Evolutionary conservation across 2,329 filamentous ascomycete genomes (phyloP).

Genomic region (Dothiorella sarmentorum): DNA sequence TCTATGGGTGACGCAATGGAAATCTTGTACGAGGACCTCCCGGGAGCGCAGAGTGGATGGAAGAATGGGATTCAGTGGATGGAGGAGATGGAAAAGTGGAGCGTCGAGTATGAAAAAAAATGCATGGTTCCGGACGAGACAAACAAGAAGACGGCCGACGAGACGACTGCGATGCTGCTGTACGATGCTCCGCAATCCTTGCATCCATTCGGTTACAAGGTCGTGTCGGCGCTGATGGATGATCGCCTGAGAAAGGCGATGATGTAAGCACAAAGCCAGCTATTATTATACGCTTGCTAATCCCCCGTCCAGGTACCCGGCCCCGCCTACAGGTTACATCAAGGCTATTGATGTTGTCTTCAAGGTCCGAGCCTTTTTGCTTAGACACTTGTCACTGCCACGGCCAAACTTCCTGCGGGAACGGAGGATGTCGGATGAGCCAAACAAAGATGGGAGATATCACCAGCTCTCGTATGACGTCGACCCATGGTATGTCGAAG

Average conservation of each 20-base stretch:
- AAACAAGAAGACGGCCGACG: conserved; percentile 48
- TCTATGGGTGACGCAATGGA: conserved; percentile 66
- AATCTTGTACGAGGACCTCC: conserved; percentile 52
- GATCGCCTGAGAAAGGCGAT: conserved; percentile 63
- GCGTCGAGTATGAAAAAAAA: conserved; percentile 55
- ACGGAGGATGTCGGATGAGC: conserved; percentile 31
- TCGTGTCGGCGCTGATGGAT: conserved; percentile 60
- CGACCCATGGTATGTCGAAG: conserved; percentile 58
- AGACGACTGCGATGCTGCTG: conserved; percentile 60
- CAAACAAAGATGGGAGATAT: conserved; percentile 51
- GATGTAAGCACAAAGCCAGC: conserved; percentile 31
- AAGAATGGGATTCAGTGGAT: conserved; percentile 52
- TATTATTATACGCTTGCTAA: background rate
- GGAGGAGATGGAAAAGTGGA: conserved; percentile 51
- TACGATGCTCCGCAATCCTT: conserved; percentile 50
- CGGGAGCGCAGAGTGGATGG: conserved; percentile 40
- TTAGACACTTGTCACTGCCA: conserved; percentile 60
- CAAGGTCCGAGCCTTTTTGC: conserved; percentile 50
- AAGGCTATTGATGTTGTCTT: conserved; percentile 49
- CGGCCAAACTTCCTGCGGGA: conserved; percentile 44
- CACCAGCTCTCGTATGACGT: conserved; percentile 53
- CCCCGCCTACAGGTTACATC: conserved; percentile 34
- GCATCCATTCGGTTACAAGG: conserved; percentile 48
- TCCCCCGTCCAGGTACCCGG: conserved; percentile 31
- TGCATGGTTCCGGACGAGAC: conserved; percentile 50